phyloP scores from a whole-genome alignment of 139 green algal species.

The Limnomonas spitsbergensis region DNA sequence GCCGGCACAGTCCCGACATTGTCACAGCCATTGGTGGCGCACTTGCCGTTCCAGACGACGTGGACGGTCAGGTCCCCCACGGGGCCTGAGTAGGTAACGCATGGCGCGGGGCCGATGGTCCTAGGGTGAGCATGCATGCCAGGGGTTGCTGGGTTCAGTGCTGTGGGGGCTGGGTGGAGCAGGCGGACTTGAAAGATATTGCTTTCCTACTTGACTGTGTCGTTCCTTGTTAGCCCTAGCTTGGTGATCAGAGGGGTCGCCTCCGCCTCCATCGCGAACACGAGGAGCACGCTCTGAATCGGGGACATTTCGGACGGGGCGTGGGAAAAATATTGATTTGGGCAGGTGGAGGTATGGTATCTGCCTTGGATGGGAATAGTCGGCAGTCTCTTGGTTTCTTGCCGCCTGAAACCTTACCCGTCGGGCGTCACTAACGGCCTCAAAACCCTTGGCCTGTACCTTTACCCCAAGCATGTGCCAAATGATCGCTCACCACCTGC shows the following conservation, averaged over 20 bases:
- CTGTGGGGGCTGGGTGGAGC: not conserved
- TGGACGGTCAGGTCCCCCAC: conserved; percentile 56
- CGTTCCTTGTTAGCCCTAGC: conserved; percentile 58
- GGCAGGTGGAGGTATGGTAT: too few species aligned
- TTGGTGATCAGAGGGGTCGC: conserved; percentile 73
- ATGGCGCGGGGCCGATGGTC: conserved; percentile 61
- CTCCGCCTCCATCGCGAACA: conserved; percentile 87
- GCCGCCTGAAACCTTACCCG: too few species aligned
- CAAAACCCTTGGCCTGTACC: too few species aligned
- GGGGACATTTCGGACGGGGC: not conserved
- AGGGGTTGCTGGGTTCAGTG: not conserved
- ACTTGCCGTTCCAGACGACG: conserved; percentile 78
- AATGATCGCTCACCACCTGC: too few species aligned
- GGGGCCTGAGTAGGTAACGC: conserved; percentile 62
- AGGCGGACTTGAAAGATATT: too few species aligned
- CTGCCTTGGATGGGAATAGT: too few species aligned
- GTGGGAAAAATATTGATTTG: too few species aligned
- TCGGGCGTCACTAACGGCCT: too few species aligned
- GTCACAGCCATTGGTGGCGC: conserved; percentile 67
- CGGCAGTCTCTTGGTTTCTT: too few species aligned
- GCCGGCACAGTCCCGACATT: conserved; percentile 88
- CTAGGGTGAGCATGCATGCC: conserved; percentile 12
- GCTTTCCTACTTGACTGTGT: too few species aligned
- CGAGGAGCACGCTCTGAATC: conserved; percentile 42
- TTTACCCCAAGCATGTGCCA: too few species aligned